Evolutionary conservation across 2,329 filamentous ascomycete genomes (phyloP).

Genomic region (Bipolaris sorokiniana): DNA sequence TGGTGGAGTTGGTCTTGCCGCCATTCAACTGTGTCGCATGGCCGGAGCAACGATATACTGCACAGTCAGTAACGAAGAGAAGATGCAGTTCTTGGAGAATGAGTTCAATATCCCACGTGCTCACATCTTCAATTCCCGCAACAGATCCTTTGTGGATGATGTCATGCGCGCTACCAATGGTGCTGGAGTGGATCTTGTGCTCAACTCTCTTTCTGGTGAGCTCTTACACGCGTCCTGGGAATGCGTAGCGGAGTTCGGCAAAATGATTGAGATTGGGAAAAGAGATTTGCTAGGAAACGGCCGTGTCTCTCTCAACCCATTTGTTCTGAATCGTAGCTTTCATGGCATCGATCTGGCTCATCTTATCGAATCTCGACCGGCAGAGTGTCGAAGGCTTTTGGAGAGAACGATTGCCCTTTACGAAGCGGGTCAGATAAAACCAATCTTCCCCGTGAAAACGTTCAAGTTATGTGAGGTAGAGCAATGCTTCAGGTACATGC

Average conservation of each 20-base stretch:
- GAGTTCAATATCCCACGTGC: conserved; percentile 26
- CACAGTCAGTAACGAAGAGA: conserved; percentile 29
- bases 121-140: conserved; percentile 43
- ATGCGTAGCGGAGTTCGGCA: conserved; percentile 48
- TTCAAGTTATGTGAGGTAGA: conserved; percentile 17
- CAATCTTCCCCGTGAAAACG: conserved; percentile 10
- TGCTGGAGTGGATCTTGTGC: conserved; percentile 43
- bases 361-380: background rate
- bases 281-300: conserved; percentile 12
- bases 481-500: conserved; percentile 1
- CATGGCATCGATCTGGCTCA: background rate
- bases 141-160: conserved; percentile 4
- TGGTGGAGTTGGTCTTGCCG: conserved; percentile 30
- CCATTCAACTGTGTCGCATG: conserved; percentile 21
- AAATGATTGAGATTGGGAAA: conserved; percentile 31
- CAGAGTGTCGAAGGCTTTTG: background rate
- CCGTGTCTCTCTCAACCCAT: conserved; percentile 19
- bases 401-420: background rate
- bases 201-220: conserved; percentile 40
- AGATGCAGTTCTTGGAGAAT: conserved; percentile 23
- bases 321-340: conserved; percentile 10
- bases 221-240: conserved; percentile 41
- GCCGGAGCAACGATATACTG: conserved; percentile 25
- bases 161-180: conserved; percentile 16
- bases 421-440: conserved; percentile 9